Base-by-base conservation (phyloP, 352 stramenopile genomes). In the Phytopythium chamaehyphon region DNA sequence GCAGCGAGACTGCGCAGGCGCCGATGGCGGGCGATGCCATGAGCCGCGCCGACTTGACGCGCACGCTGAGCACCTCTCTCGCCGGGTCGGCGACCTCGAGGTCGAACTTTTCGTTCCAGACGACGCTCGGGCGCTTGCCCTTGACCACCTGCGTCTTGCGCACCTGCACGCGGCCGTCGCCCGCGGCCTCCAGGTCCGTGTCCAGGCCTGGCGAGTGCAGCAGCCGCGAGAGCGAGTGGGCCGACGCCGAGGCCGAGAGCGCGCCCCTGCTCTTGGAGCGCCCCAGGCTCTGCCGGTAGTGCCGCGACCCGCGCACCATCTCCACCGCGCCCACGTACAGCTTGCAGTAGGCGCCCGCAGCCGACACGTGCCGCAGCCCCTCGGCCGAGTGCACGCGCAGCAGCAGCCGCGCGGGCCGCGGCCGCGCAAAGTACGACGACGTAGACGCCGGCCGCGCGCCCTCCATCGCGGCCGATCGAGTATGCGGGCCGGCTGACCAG, bases 101-200 rank as follows among this genome's bases (percentile, higher is more conserved):
- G 44, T 88, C 81, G 47, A 89, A 89, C 54, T 83, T 88, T 46
- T 91, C 81, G 56, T 91, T 88, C 81, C 81, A 91, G 10, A 86
- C 63, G 3, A 74, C 71, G 45, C 72, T 76, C 7, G 60, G 42
- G 21, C 61, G 61, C 23, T 64, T 71, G 14, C 62, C 74, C 47
- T 88, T 88, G 44, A 86, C 76, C 40, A 83, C 66, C 36, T 78
- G 57, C 6, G 81, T 91, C 70, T 89, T 89, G 40, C 81, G 54
- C 11, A 86, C 64, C 38, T 76, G 57, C 49, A 79, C 68, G 31
- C 55, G 56, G 10, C 62, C 1, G 44, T 42, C 4, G 58, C 45
- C 18, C 55, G n/a, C n/a, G 51, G 33, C 24, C 37, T 61, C 1
- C 33, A 24, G 40, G 19, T 62, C 57, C 10, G 45, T 3, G 18